Conservation (phyloP, 192 early-diverging fungal genomes). For the Backusella parvicylindrica region DNA sequence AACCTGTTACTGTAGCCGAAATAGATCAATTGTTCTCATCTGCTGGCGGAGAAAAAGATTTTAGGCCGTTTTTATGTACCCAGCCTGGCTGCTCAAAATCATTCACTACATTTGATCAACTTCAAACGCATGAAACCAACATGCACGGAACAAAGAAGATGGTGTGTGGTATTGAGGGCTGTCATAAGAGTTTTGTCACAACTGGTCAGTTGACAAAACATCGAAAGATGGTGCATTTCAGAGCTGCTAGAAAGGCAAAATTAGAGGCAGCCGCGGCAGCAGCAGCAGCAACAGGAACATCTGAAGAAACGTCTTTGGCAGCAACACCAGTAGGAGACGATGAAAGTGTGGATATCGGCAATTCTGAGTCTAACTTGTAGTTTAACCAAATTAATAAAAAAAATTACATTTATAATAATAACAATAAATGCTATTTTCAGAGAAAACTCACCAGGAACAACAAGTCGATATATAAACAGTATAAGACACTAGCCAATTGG, state of each 20-base stretch:
- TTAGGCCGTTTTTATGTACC: constrained; percentile 34
- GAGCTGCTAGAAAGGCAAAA: constrained; percentile 29
- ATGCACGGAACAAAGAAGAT: constrained; percentile 40
- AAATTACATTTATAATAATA: not conserved
- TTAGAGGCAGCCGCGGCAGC: constrained; percentile 19
- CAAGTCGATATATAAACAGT: too few species aligned
- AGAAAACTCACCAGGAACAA: too few species aligned
- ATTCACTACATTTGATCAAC: constrained; percentile 32
- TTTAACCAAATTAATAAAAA: not conserved
- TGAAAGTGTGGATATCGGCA: constrained; percentile 13
- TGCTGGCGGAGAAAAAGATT: constrained; percentile 21
- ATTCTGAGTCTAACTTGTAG: not conserved
- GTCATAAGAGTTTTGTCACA: constrained; percentile 35
- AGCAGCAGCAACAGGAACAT: constrained; percentile 1
- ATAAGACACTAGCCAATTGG: too few species aligned
- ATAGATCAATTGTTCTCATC: constrained; percentile 32
- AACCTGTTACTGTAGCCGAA: constrained; percentile 27
- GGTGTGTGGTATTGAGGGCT: constrained; percentile 36
- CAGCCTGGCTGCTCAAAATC: constrained; percentile 36
- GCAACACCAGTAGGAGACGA: not conserved
- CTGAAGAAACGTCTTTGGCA: not conserved
- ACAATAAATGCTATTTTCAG: not conserved
- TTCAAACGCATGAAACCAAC: constrained; percentile 35
- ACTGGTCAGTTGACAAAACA: constrained; percentile 39
- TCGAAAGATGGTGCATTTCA: constrained; percentile 40